Percentiles rank a stretch among this genome's conserved stretches.
Evolutionary conservation across 495 filamentous ascomycete species (phyloP).

Genomic region (Hapsidospora chrysogenum): DNA sequence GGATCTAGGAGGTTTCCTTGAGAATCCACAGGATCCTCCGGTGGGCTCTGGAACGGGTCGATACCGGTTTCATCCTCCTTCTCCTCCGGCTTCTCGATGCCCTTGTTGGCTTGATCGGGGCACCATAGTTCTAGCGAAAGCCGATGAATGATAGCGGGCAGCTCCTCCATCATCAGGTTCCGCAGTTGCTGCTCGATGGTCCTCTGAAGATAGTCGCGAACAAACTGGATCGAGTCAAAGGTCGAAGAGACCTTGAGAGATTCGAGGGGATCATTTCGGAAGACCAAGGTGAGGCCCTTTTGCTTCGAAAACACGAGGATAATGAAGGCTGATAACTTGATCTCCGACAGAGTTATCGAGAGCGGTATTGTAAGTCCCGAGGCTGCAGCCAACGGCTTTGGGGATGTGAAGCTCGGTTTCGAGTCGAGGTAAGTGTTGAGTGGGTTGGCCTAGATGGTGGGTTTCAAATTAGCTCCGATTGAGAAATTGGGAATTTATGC

Average conservation of each 20-base stretch:
- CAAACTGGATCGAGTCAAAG: conserved; percentile 96
- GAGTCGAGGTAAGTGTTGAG: conserved; percentile 89
- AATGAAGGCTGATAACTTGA: conserved; percentile 93
- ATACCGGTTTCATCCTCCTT: conserved; percentile 33
- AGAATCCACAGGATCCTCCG: conserved; percentile 59
- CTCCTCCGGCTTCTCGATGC: conserved; percentile 22
- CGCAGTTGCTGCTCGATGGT: conserved; percentile 92
- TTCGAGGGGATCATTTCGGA: conserved; percentile 94
- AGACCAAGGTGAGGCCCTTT: conserved; percentile 90
- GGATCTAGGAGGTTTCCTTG: conserved; percentile 61
- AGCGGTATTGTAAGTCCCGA: conserved; percentile 90
- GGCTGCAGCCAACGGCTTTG: conserved; percentile 79
- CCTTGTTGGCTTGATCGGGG: conserved; percentile 59
- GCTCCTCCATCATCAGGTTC: conserved; percentile 89
- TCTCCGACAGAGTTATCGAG: conserved; percentile 90
- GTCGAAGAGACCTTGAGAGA: conserved; percentile 96
- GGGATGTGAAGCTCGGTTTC: conserved; percentile 81
- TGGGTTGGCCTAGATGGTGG: conserved; percentile 66
- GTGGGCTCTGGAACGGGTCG: conserved; percentile 67
- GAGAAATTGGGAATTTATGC: no score
- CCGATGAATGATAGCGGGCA: conserved; percentile 89
- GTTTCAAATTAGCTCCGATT: conserved; percentile 21
- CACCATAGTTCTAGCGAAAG: conserved; percentile 82
- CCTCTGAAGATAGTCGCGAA: conserved; percentile 89
- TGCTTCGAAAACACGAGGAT: conserved; percentile 94